phyloP scores from a whole-genome alignment of 768 basidiomycete genomes.

The Lentinula aciculospora region DNA sequence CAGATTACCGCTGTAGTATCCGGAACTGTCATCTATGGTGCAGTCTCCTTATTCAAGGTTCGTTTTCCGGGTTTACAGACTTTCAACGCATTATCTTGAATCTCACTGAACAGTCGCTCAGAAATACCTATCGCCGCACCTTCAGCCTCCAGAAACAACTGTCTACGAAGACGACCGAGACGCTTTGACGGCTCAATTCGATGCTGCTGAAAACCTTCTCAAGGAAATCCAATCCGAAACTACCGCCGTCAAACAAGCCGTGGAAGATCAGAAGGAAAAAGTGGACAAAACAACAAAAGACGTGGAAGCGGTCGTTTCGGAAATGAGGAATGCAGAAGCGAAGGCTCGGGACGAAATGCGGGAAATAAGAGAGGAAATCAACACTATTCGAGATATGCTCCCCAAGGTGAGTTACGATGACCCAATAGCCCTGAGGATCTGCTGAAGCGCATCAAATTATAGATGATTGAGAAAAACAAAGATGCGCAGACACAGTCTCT shows the following conservation, averaged over 20 bases:
- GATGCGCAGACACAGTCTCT: constrained; percentile 80
- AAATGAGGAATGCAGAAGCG: constrained; percentile 73
- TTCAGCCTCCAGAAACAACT: constrained; percentile 81
- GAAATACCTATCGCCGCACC: constrained; percentile 90
- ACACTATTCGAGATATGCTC: constrained; percentile 84
- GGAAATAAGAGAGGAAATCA: constrained; percentile 88
- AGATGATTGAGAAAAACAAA: constrained; percentile 96
- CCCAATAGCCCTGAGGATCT: neutral
- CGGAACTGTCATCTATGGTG: constrained; percentile 78
- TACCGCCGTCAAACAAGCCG: constrained; percentile 58
- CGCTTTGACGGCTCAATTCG: constrained; percentile 83
- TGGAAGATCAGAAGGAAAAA: constrained; percentile 71
- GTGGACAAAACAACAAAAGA: constrained; percentile 70
- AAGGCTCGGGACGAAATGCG: constrained; percentile 85
- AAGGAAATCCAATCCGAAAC: constrained; percentile 80
- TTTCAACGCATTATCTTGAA: neutral
- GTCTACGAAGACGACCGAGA: constrained; percentile 88
- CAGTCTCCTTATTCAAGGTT: constrained; percentile 75
- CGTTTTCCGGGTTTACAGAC: constrained; percentile 8
- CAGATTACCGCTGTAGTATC: constrained; percentile 93
- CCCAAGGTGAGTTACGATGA: constrained; percentile 62
- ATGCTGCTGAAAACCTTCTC: constrained; percentile 77
- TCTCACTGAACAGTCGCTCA: constrained; percentile 23
- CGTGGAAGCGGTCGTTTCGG: constrained; percentile 65
- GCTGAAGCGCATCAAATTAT: constrained; percentile 8